A percentile compares a stretch with the other conserved stretches of the same genome.
These are phyloP conservation scores for Condylostoma magnum DNA, from an alignment of 169 alveolate genomes.

Conservation along the genomic window DNA sequence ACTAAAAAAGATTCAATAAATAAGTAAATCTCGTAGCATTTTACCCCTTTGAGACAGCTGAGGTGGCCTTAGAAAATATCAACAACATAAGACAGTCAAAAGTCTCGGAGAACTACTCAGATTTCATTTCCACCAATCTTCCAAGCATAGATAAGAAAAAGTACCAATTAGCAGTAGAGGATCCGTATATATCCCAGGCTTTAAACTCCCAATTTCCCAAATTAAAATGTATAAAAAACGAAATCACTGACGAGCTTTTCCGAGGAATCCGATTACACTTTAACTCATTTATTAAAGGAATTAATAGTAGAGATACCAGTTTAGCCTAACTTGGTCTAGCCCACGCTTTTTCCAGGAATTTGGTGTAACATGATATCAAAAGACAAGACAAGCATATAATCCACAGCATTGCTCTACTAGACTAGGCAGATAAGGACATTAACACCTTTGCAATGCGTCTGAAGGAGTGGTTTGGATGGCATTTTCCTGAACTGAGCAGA, in stretches of 20 bases:
- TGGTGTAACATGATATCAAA: conserved; percentile 93
- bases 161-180: conserved; percentile 83
- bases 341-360: conserved; percentile 92
- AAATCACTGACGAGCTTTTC: conserved; percentile 75
- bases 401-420: conserved; percentile 94
- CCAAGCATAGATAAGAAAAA: conserved; percentile 65
- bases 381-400: conserved; percentile 97
- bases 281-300: conserved; percentile 58
- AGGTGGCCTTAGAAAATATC: conserved; percentile 91
- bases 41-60: conserved; percentile 91
- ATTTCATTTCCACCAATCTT: conserved; percentile 83
- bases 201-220: conserved; percentile 61
- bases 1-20: conserved; percentile 83
- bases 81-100: conserved; percentile 83
- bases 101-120: conserved; percentile 75
- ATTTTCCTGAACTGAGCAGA: conserved; percentile 98
- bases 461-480: conserved; percentile 99
- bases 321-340: conserved; percentile 93
- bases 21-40: conserved; percentile 87
- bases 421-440: conserved; percentile 93
- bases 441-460: conserved; percentile 96
- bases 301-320: conserved; percentile 75
- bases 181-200: conserved; percentile 72
- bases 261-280: conserved; percentile 90
- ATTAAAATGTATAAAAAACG: conserved; percentile 74